These are phyloP conservation scores for Aspergillus bertholletiae DNA, from an alignment of 495 filamentous ascomycete species.

Conservation along the genomic window DNA sequence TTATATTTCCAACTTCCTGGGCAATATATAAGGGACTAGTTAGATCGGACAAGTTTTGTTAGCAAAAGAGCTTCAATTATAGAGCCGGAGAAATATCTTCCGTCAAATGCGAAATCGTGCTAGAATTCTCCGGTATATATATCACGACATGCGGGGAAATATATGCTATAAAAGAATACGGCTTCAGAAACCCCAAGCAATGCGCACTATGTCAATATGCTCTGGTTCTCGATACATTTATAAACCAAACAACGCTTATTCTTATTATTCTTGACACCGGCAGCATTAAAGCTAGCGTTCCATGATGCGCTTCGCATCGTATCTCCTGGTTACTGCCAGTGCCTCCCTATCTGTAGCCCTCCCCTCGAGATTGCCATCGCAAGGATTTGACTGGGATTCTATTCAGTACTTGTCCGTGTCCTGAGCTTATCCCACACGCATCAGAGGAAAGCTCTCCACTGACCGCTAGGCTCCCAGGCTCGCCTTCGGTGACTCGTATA, in stretches of 20 bases:
- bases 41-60: background rate
- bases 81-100: conserved; percentile 18
- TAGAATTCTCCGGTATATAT: conserved; percentile 9
- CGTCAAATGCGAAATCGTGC: conserved; percentile 1
- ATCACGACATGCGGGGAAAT: conserved; percentile 1
- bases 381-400: conserved; percentile 28
- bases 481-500: conserved; percentile 56
- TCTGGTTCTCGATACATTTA: background rate
- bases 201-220: background rate
- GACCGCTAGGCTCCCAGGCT: conserved; percentile 19
- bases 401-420: conserved; percentile 27
- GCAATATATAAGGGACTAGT: background rate
- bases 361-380: conserved; percentile 2
- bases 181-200: background rate
- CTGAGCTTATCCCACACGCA: background rate
- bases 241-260: background rate
- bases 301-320: conserved; percentile 6
- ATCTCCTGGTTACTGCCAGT: conserved; percentile 4
- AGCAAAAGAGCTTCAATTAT: background rate
- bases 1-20: background rate
- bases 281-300: background rate
- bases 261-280: background rate
- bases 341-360: conserved; percentile 3
- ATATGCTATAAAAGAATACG: background rate
- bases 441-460: background rate